Evolutionary conservation across 179 eudicot genomes (phyloP).

Genomic region (Monotropa hypopitys): DNA sequence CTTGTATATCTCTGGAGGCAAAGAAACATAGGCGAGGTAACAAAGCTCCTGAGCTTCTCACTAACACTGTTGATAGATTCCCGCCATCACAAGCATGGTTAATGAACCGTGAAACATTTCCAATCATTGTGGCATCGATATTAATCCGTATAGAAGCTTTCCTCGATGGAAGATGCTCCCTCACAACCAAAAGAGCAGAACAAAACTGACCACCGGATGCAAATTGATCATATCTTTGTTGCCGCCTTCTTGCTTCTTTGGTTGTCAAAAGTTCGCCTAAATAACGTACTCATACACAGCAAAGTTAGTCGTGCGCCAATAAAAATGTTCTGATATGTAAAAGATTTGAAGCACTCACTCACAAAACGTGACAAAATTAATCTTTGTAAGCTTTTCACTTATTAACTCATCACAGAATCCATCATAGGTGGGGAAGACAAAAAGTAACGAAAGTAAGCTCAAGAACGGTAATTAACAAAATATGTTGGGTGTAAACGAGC

Average conservation of each 20-base stretch:
- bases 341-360: neutral
- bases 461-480: neutral
- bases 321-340: neutral
- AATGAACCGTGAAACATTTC: conserved; percentile 66
- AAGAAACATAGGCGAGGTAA: conserved; percentile 73
- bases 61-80: conserved; percentile 44
- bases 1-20: conserved; percentile 47
- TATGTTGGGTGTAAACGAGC: no score
- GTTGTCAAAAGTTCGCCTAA: conserved; percentile 80
- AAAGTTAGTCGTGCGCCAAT: neutral
- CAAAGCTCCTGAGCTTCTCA: conserved; percentile 61
- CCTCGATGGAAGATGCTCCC: conserved; percentile 78
- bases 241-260: conserved; percentile 60
- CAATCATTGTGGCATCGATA: conserved; percentile 69
- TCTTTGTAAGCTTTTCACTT: neutral
- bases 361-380: neutral
- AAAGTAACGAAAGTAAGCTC: neutral
- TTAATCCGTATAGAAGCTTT: conserved; percentile 82
- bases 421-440: neutral
- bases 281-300: neutral
- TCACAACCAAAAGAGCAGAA: conserved; percentile 69
- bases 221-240: conserved; percentile 46
- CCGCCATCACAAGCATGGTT: conserved; percentile 96
- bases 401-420: neutral
- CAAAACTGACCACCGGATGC: conserved; percentile 29